Evolutionary conservation across 305 asterid species (phyloP), one percentile per base, ranked within the genome.

Genomic region (Solanum hybrid): DNA sequence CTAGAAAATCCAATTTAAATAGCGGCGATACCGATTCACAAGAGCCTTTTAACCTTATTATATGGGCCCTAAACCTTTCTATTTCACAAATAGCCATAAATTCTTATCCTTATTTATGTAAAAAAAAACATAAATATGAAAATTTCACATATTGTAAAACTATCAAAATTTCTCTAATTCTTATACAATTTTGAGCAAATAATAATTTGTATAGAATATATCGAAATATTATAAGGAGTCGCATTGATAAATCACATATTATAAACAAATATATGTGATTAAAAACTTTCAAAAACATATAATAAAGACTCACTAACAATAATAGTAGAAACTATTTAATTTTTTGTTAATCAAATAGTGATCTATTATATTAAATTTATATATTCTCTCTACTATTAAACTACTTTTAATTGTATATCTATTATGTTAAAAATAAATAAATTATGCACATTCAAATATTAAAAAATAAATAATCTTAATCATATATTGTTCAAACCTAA

Each of bases 1-100:
- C 87, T 82, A 82, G 73, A 82, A 45, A 42, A 81, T 26, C 85
- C 85, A 78, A 80, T 80, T 24, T 37, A 80, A 80, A 80, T 80
- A 17, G 32, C 34, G 86, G 86, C 86, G 86, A 81, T 4, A 51
- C 87, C 71, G 26, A 81, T 27, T 81, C 86, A 71, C 72, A 11
- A 10, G 77, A 12, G 77, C 77, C 77, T 71, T 71, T 71, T 11
- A 12, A 24, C 34, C 77, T 24, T 26, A 11, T 24, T 12, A 11
- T 10, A 9, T 26, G 32, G 86, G 86, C 66, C 66, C 66, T 24
- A 12, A 37, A 79, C 45, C 85, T 36, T 78, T 36, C 2, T 11
- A 78, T n/a, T 36, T 3, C 81, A 75, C 36, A 76, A 31, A 32
- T 76, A 76, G 40, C 40, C 40, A 0, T 14, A 14, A 27, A 7